Base-by-base conservation (phyloP, 2,329 filamentous ascomycete genomes). In the Didymella segeticola region DNA sequence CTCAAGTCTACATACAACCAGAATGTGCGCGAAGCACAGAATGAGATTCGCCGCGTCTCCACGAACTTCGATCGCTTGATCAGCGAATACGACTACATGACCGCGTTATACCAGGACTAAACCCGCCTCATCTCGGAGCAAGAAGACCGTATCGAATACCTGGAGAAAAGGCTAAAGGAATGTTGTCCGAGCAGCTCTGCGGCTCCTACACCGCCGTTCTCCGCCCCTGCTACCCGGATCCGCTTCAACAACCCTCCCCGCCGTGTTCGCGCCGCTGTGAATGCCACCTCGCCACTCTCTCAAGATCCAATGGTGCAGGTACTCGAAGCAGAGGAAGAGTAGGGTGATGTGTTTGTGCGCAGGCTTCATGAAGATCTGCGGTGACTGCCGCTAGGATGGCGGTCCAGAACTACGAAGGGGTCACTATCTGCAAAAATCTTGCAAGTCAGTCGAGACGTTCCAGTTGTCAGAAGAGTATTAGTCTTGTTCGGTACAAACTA, bases 111-210 rank as follows among this genome's bases (percentile, higher is more conserved):
- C 11, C 62, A 60, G 26, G 56, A 63, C 22, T 54, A 63, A 22
- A 56, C 58, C 33, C 62, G 47, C 37, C 25, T 22, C 27, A 50
- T 43, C 19, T 49, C 63, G 25, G 70, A 72, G 53, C 67, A 63
- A 34, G 63, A 66, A 19, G 55, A 57, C n/a, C 68, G 65, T 17
- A 69, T 74, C 41, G 39, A 49, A 3, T 70, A 73, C 10, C 63
- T 75, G 15, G 61, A 72, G 26, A 52, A 47, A 11, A 70, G 61
- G 53, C 45, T 73, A 1, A 55, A 61, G 29, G 70, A 74, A 43
- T 52, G 47, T 7, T 49, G 54, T 9, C 47, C 53, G 10, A 22
- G 17, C 7, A 48, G 47, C 4, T 42, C 17, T 22, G 12, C 19
- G 5, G 15, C 25, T n/a, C 33, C 20, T 5, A n/a, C 2, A 17